Conservation (phyloP, 805 yeast species). For the Gaillardinia entomophila region DNA sequence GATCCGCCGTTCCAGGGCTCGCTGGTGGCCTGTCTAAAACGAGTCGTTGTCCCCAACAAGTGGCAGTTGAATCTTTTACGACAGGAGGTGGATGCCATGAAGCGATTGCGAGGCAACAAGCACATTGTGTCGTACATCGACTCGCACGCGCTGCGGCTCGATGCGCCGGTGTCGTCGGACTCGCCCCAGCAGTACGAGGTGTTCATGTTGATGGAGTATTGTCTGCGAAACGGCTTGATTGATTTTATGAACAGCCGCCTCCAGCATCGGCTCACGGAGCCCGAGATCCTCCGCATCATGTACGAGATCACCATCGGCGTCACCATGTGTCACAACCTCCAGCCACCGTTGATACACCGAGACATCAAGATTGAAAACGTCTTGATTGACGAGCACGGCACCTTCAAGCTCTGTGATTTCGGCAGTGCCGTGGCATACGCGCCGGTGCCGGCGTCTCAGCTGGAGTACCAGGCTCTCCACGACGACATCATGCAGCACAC, state of each 20-base stretch:
- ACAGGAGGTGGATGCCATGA: conserved; percentile 98
- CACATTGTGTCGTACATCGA: conserved; percentile 89
- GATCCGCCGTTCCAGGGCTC: conserved; percentile 47
- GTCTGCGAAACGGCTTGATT: conserved; percentile 68
- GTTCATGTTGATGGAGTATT: conserved; percentile 73
- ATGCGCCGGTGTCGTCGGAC: conserved; percentile 5
- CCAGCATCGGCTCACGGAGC: conserved; percentile 59
- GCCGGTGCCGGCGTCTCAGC: conserved; percentile 63
- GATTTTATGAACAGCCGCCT: conserved; percentile 75
- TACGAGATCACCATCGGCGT: conserved; percentile 67
- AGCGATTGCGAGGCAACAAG: conserved; percentile 69
- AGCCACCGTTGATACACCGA: conserved; percentile 68
- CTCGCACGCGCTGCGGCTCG: conserved; percentile 83
- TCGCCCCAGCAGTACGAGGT: conserved; percentile 62
- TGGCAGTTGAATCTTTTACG: conserved; percentile 72
- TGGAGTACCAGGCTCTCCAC: conserved; percentile 68
- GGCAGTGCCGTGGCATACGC: conserved; percentile 73
- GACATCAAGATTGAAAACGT: conserved; percentile 95
- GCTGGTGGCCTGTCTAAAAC: conserved; percentile 72
- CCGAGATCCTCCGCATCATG: conserved; percentile 64
- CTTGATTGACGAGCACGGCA: conserved; percentile 60
- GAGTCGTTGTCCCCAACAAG: conserved; percentile 94
- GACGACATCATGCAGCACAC: conserved; percentile 87
- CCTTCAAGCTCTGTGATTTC: conserved; percentile 86
- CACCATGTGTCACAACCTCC: conserved; percentile 68